Evolutionary conservation across 495 filamentous ascomycete genomes (phyloP).

Genomic region (Daldinia loculata): DNA sequence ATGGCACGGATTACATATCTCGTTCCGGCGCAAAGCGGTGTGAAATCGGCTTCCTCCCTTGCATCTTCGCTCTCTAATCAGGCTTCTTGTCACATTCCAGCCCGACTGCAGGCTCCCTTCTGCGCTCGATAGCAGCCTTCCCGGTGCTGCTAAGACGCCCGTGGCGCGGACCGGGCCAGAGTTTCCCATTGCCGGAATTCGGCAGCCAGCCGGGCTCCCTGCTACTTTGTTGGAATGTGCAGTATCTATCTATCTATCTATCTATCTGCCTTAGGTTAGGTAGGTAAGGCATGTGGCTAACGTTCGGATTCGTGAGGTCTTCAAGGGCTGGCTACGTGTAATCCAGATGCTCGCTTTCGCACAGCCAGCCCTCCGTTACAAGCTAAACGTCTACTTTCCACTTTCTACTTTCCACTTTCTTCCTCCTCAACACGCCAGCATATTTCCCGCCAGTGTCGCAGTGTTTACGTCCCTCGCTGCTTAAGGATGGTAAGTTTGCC

Average conservation of each 20-base stretch:
- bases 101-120: constrained; percentile 40
- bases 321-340: background rate
- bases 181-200: constrained; percentile 25
- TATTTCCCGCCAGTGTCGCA: background rate
- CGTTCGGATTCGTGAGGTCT: background rate
- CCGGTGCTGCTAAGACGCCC: constrained; percentile 30
- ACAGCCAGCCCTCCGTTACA: background rate
- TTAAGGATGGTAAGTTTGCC: constrained; percentile 2
- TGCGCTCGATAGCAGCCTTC: constrained; percentile 15
- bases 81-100: constrained; percentile 25
- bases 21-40: constrained; percentile 28
- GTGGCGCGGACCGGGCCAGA: constrained; percentile 34
- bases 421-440: background rate
- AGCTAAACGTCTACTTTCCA: background rate
- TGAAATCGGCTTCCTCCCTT: constrained; percentile 37
- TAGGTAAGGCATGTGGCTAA: background rate
- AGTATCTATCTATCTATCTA: background rate
- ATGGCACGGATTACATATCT: constrained; percentile 8
- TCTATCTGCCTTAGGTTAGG: background rate
- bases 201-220: constrained; percentile 16
- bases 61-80: constrained; percentile 37
- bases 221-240: background rate
- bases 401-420: background rate
- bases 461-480: background rate
- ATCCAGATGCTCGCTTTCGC: background rate